Base-by-base conservation (phyloP, 495 filamentous ascomycete genomes). In the Podospora pseudoanserina region DNA sequence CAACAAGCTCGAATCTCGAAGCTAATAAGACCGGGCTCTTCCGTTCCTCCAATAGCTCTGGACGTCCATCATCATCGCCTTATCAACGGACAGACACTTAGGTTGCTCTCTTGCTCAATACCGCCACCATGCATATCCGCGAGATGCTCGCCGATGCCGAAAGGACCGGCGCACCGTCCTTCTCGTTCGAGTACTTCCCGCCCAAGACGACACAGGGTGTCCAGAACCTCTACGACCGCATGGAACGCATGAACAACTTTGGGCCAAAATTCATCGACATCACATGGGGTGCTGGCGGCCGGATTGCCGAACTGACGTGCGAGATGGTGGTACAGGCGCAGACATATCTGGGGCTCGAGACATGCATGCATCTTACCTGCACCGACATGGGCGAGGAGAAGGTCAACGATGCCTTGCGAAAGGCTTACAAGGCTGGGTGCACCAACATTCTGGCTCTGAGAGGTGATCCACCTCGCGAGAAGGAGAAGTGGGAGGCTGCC, bases 121-220 rank as follows among this genome's bases (percentile, higher is more conserved):
- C 69, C 34, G 66, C 68, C 81, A 82, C 73, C 30, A 87, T 87
- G 85, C 96, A 98, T 84, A 94, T 99, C 85, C 90, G 86, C 65
- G 90, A 96, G 69, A 97, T 97, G 86, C 84, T 99, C 70, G 86
- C 90, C 69, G 91, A 94, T 74, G 90, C 92, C 81, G 85, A 92
- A 73, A 79, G 77, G 81, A 86, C 89, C 68, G 87, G 87, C 76
- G 86, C 88, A 71, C 89, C 93, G 60, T 92, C 91, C 65, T 97
- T 97, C 85, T 98, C 96, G 32, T 99, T 99, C 79, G 96, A 99
- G 81, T 99, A 97, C 85, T 99, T 98, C 80, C 94, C 96, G 59
- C 96, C 96, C n/a, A 99, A 99, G 82, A 99, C 96, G 0, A 94
- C 95, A 1, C 91, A 93, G 85, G 96, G 96, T 86, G 94, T 99